Evolutionary conservation across 352 stramenopile genomes (phyloP).

Genomic region (Pythium insidiosum): DNA sequence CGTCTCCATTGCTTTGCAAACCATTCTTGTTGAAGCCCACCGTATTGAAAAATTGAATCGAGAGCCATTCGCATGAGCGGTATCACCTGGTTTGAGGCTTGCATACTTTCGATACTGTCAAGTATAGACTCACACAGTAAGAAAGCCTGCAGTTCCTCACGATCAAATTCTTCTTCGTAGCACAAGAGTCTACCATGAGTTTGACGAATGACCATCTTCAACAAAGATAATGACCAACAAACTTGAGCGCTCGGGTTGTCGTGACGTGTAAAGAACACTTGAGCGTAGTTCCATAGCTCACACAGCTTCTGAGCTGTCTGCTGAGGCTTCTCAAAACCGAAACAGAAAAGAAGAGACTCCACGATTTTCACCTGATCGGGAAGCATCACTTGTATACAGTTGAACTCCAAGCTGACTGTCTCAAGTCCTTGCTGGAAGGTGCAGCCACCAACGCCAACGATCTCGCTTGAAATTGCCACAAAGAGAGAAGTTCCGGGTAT

Average conservation of each 20-base stretch:
- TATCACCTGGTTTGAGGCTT: too few relatives aligned
- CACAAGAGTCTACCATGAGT: constrained; percentile 4
- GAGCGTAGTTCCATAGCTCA: constrained; percentile 6
- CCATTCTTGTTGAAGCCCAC: constrained; percentile 10
- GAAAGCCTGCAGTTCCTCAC: constrained; percentile 11
- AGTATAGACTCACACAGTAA: constrained; percentile 18
- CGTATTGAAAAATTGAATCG: constrained; percentile 8
- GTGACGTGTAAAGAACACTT: too few relatives aligned
- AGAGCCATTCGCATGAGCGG: constrained; percentile 1
- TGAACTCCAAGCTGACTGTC: too few relatives aligned
- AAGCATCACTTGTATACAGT: too few relatives aligned
- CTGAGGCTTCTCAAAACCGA: constrained; percentile 7
- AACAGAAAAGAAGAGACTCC: constrained; percentile 10
- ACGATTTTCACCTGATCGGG: too few relatives aligned
- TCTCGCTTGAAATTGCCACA: too few relatives aligned
- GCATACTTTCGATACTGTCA: too few relatives aligned
- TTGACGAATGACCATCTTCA: constrained; percentile 7
- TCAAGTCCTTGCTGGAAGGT: too few relatives aligned
- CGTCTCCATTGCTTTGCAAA: constrained; percentile 15
- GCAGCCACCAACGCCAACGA: too few relatives aligned
- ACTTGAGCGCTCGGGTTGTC: too few relatives aligned
- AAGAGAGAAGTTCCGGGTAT: constrained; percentile 13
- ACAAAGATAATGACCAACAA: constrained; percentile 3
- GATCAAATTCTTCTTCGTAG: constrained; percentile 12
- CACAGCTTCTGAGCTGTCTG: constrained; percentile 4